Evolutionary conservation across 176 grass and related monocot species (phyloP).

Genomic region (Triticum timopheevii): DNA sequence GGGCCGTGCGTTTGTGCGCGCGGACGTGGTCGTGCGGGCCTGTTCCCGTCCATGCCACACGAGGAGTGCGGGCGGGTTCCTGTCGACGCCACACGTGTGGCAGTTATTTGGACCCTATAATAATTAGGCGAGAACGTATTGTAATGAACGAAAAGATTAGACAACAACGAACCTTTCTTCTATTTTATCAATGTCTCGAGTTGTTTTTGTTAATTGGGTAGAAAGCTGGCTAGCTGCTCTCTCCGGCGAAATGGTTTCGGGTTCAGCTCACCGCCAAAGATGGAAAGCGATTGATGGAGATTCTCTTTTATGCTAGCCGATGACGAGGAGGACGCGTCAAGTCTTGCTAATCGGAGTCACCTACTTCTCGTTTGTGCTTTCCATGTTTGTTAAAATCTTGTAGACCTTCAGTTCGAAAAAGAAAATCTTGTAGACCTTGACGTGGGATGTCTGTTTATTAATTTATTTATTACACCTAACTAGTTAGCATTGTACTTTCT

Average conservation of each 20-base stretch:
- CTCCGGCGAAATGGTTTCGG: not conserved
- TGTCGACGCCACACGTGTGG: too few relatives aligned
- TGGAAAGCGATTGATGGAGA: not conserved
- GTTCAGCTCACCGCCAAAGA: not conserved
- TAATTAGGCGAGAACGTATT: not conserved
- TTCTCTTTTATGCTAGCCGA: not conserved
- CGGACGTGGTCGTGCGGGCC: too few relatives aligned
- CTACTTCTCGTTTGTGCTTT: not conserved
- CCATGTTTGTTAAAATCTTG: too few relatives aligned
- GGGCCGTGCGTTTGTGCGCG: too few relatives aligned
- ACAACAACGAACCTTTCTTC: too few relatives aligned
- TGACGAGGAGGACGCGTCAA: not conserved
- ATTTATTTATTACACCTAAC: not conserved
- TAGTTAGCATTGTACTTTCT: not conserved
- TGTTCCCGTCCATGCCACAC: too few relatives aligned
- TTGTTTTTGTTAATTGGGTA: not conserved
- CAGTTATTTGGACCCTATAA: too few relatives aligned
- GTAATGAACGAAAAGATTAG: too few relatives aligned
- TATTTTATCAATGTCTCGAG: too few relatives aligned
- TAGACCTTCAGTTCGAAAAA: too few relatives aligned
- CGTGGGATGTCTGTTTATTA: not conserved
- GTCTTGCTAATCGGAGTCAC: not conserved
- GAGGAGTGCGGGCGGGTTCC: too few relatives aligned
- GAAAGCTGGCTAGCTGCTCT: not conserved
- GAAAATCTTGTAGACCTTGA: not conserved